A percentile compares a stretch with the other conserved stretches of the same genome.
Conservation (phyloP, 2,329 filamentous ascomycete species). For the Laburnicola sp. region DNA sequence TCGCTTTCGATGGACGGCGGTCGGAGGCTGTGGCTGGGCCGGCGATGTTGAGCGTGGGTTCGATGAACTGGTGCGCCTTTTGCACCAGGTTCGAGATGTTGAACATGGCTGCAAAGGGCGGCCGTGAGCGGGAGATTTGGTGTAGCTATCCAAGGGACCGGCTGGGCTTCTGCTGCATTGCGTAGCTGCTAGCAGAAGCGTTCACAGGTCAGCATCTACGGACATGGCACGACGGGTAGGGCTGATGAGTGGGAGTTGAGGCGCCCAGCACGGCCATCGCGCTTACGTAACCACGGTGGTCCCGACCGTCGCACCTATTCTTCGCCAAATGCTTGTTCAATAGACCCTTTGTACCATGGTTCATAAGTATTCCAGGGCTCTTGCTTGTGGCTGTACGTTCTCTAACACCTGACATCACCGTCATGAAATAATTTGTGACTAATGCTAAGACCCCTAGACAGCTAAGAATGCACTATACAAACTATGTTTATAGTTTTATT, state of each 20-base stretch:
- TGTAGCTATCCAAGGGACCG: slow-evolving; percentile 17
- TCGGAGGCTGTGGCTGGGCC: slow-evolving; percentile 67
- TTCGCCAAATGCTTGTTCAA: too few relatives aligned
- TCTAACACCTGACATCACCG: too few relatives aligned
- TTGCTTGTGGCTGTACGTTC: too few relatives aligned
- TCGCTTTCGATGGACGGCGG: slow-evolving; percentile 83
- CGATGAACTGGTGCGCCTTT: slow-evolving; percentile 93
- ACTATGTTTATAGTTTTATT: too few relatives aligned
- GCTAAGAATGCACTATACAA: too few relatives aligned
- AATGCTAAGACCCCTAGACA: too few relatives aligned
- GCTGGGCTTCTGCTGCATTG: slow-evolving; percentile 32
- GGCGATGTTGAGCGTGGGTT: slow-evolving; percentile 74
- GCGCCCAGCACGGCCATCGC: too few relatives aligned
- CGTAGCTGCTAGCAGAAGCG: slow-evolving; percentile 14
- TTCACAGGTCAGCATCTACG: slow-evolving; percentile 19
- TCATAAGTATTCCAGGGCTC: too few relatives aligned
- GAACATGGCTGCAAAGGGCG: slow-evolving; percentile 41
- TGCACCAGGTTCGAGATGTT: slow-evolving; percentile 81
- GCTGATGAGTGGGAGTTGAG: slow-evolving; percentile 11
- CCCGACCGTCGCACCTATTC: too few relatives aligned
- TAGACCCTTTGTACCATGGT: too few relatives aligned
- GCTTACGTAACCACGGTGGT: too few relatives aligned
- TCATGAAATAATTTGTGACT: too few relatives aligned
- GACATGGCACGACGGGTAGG: slow-evolving; percentile 15
- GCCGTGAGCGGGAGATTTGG: slow-evolving; percentile 5